These are phyloP conservation scores for Podospora fimiseda DNA, from an alignment of 495 filamentous ascomycete species.

Conservation along the genomic window DNA sequence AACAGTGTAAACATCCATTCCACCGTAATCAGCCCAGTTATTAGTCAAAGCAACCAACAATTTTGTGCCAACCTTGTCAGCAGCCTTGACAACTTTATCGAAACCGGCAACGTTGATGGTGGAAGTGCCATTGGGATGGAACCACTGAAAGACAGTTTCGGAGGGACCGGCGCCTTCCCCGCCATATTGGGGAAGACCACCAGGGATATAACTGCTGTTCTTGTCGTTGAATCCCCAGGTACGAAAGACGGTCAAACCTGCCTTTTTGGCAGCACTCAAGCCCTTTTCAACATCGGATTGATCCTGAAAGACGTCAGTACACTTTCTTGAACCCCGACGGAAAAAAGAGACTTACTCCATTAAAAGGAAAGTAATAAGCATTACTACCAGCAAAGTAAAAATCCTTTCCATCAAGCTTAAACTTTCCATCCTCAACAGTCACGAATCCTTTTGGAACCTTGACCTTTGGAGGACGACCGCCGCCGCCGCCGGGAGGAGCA, in stretches of 20 bases:
- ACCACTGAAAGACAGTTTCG: slow-evolving; percentile 43
- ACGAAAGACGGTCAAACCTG: slow-evolving; percentile 59
- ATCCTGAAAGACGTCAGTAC: slow-evolving; percentile 24
- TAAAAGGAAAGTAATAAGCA: slow-evolving; percentile 64
- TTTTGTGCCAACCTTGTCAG: slow-evolving; percentile 52
- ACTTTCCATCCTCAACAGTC: slow-evolving; percentile 47
- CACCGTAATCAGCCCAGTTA: slow-evolving; percentile 52
- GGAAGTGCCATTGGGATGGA: slow-evolving; percentile 35
- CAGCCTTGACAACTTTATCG: slow-evolving; percentile 59
- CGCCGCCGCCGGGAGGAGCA: slow-evolving; percentile 1
- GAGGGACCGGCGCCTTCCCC: slow-evolving; percentile 45
- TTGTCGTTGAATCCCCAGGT: slow-evolving; percentile 59
- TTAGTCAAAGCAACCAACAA: slow-evolving; percentile 50
- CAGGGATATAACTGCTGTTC: slow-evolving; percentile 44
- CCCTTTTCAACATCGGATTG: slow-evolving; percentile 57
- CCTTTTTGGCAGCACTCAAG: slow-evolving; percentile 43
- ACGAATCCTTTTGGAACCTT: slow-evolving; percentile 37
- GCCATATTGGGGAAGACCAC: slow-evolving; percentile 38
- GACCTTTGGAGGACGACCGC: slow-evolving; percentile 1
- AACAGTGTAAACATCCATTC: slow-evolving; percentile 38
- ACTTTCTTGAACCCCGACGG: background rate
- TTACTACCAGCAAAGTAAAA: slow-evolving; percentile 66
- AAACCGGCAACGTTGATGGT: slow-evolving; percentile 56
- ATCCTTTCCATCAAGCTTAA: slow-evolving; percentile 57
- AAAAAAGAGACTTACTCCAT: slow-evolving; percentile 26